phyloP scores from a whole-genome alignment of 306 rosid species.

The Lithocarpus polystachyus region DNA sequence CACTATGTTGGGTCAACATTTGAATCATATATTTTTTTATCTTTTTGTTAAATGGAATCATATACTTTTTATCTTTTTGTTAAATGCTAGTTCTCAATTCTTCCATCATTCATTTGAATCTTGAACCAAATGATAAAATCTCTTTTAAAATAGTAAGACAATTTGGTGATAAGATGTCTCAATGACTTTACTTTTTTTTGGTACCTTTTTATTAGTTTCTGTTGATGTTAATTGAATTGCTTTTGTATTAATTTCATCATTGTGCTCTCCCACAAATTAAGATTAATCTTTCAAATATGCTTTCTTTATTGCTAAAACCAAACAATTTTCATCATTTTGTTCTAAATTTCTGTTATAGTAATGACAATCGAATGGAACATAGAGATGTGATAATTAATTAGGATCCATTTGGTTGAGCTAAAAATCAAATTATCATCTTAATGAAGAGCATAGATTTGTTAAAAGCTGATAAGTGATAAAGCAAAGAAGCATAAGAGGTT shows the following conservation, averaged over 20 bases:
- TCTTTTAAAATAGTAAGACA: neutral
- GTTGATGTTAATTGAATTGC: neutral
- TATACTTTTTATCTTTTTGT: neutral
- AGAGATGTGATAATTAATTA: neutral
- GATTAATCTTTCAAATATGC: too few species aligned
- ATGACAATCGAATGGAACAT: neutral
- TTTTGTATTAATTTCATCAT: too few species aligned
- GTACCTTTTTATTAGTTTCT: neutral
- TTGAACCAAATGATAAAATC: neutral
- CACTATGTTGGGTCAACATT: neutral
- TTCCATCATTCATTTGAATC: neutral
- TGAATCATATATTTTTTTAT: neutral
- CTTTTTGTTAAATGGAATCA: neutral
- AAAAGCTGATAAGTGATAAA: neutral
- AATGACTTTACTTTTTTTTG: neutral
- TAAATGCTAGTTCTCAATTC: neutral
- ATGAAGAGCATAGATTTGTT: neutral
- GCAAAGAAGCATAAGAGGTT: neutral
- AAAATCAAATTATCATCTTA: neutral
- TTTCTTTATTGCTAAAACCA: too few species aligned
- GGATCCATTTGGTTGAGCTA: neutral
- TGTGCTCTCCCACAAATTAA: too few species aligned
- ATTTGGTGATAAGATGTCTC: too few species aligned
- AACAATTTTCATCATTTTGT: too few species aligned
- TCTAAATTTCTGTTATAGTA: neutral